phyloP scores from a whole-genome alignment of 2,329 filamentous ascomycete genomes.

The Massarina eburnea region DNA sequence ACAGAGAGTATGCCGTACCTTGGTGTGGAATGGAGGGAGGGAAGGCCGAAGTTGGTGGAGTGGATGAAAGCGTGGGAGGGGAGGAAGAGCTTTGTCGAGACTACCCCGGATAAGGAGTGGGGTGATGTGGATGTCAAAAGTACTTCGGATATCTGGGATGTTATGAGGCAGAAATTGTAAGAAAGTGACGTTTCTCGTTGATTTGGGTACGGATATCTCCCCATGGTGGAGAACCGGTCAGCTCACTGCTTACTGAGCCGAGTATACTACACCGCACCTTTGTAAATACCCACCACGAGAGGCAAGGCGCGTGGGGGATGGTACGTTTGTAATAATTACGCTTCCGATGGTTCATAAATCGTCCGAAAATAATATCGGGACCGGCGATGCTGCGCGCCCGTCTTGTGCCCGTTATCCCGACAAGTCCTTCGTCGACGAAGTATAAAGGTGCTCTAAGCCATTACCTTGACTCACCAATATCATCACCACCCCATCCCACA shows the following conservation, averaged over 20 bases:
- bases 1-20: constrained; percentile 11
- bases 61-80: constrained; percentile 29
- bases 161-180: not conserved
- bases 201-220: too few relatives aligned
- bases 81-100: constrained; percentile 21
- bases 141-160: not conserved
- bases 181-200: too few relatives aligned
- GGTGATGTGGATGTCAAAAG: not conserved
- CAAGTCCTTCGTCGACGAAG: not conserved
- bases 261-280: not conserved
- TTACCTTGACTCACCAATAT: not conserved
- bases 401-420: not conserved
- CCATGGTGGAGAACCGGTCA: too few relatives aligned
- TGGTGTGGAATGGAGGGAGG: constrained; percentile 20
- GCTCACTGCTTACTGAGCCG: not conserved
- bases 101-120: constrained; percentile 24
- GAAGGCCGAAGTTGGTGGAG: constrained; percentile 18
- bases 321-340: not conserved
- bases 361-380: not conserved
- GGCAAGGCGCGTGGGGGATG: not conserved
- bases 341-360: not conserved
- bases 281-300: not conserved
- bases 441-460: not conserved
- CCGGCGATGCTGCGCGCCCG: not conserved
- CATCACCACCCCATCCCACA: not conserved